phyloP scores from a whole-genome alignment of 176 grass and related monocot species.

The Oryza rufipogon region DNA sequence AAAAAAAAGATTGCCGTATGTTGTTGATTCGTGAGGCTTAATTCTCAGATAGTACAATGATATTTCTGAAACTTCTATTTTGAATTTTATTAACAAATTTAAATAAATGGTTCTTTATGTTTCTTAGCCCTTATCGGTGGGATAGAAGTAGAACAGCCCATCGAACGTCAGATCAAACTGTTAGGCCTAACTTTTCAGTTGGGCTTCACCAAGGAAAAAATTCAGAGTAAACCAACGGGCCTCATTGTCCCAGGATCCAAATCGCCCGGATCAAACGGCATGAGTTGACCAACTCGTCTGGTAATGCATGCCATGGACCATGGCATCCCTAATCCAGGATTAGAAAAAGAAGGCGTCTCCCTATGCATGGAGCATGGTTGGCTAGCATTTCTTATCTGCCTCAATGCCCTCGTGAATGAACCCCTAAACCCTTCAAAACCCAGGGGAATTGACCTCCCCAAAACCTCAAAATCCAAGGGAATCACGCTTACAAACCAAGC shows the following conservation, averaged over 20 bases:
- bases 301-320: not conserved
- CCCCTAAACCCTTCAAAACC: not conserved
- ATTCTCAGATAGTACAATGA: no score
- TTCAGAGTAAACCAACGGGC: not conserved
- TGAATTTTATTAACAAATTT: not conserved
- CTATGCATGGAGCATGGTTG: not conserved
- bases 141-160: not conserved
- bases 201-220: not conserved
- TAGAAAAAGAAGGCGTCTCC: not conserved
- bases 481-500: not conserved
- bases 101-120: not conserved
- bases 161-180: not conserved
- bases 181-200: not conserved
- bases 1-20: no score
- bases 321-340: not conserved
- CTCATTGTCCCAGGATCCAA: not conserved
- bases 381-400: slow-evolving; percentile 13
- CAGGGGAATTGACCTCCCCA: not conserved
- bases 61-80: no score
- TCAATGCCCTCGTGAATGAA: not conserved
- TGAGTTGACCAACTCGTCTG: not conserved
- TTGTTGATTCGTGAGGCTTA: no score
- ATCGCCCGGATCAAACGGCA: not conserved
- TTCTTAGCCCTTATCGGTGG: not conserved
- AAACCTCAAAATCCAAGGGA: not conserved